Percentiles rank a stretch among this genome's conserved stretches.
phyloP scores from a whole-genome alignment of 352 stramenopile species.

The Globisporangium canariense region DNA sequence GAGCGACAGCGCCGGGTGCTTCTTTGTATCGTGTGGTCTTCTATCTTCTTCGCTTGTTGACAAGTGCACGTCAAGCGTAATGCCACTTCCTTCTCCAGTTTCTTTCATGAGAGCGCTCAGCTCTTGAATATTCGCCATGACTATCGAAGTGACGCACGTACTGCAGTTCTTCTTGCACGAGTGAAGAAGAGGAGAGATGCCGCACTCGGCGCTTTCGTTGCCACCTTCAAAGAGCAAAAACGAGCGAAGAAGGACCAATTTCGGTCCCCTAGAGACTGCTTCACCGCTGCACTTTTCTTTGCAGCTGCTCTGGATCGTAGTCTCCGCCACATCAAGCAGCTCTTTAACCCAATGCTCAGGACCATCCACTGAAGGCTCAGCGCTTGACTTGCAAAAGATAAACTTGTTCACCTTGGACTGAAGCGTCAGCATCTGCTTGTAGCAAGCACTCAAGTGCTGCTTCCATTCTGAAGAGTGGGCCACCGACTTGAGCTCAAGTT shows the following conservation, averaged over 20 bases:
- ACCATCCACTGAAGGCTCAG: not conserved
- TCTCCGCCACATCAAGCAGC: not conserved
- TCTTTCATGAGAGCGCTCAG: not conserved
- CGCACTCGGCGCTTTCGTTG: not conserved
- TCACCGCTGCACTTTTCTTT: not conserved
- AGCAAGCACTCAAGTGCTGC: not conserved
- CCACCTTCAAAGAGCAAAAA: slow-evolving; percentile 4
- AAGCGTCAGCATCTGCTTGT: not conserved
- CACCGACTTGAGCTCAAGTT: not conserved
- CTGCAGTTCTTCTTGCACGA: slow-evolving; percentile 4
- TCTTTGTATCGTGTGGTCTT: not conserved
- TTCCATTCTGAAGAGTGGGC: not conserved
- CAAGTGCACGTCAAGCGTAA: not conserved
- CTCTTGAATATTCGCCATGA: not conserved
- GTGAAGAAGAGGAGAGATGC: not conserved
- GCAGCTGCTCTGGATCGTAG: not conserved
- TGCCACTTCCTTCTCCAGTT: not conserved
- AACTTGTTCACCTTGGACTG: not conserved
- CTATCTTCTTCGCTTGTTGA: not conserved
- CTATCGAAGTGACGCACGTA: not conserved
- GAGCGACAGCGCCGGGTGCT: slow-evolving; percentile 9
- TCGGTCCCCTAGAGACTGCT: not conserved
- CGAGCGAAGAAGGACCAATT: not conserved
- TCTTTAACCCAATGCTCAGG: not conserved
- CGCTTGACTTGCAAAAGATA: not conserved